A percentile compares a stretch with the other conserved stretches of the same genome.
Conservation (phyloP, 192 early-diverging fungal species). For the Spizellomyces sp. region DNA sequence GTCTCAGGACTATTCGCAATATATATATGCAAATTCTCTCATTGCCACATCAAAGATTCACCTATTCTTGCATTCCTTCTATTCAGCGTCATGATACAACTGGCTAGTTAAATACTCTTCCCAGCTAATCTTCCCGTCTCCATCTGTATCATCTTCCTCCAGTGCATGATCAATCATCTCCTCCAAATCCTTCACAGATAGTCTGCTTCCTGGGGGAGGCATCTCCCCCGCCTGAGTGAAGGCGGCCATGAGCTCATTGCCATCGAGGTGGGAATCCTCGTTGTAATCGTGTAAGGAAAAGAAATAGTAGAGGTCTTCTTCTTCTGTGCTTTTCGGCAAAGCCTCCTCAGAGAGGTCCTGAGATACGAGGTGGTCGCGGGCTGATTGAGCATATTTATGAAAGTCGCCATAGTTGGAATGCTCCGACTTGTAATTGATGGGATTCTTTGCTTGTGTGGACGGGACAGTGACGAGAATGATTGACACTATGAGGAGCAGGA, state of each 20-base stretch:
- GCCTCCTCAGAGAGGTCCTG: conserved; percentile 9
- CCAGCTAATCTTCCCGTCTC: conserved; percentile 63
- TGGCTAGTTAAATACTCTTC: conserved; percentile 48
- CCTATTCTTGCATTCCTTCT: background rate
- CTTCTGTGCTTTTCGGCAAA: conserved; percentile 27
- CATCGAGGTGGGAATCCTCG: conserved; percentile 73
- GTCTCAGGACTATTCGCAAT: no score
- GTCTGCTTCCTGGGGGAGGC: conserved; percentile 4
- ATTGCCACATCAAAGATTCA: no score
- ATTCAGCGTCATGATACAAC: conserved; percentile 18
- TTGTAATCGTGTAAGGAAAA: conserved; percentile 76
- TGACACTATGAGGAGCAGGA: no score
- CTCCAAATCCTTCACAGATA: conserved; percentile 48
- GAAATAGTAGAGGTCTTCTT: conserved; percentile 70
- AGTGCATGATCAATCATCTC: conserved; percentile 75
- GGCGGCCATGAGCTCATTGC: conserved; percentile 71
- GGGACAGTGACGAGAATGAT: no score
- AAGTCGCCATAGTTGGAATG: conserved; percentile 61
- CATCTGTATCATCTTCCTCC: conserved; percentile 73
- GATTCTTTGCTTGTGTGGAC: no score
- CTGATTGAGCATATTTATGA: conserved; percentile 50
- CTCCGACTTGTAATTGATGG: conserved; percentile 13
- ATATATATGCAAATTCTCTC: no score
- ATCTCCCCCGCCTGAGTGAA: conserved; percentile 49
- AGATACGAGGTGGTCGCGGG: conserved; percentile 41